Evolutionary conservation across 495 filamentous ascomycete genomes (phyloP).

Genomic region (Aspergillus ostianus): DNA sequence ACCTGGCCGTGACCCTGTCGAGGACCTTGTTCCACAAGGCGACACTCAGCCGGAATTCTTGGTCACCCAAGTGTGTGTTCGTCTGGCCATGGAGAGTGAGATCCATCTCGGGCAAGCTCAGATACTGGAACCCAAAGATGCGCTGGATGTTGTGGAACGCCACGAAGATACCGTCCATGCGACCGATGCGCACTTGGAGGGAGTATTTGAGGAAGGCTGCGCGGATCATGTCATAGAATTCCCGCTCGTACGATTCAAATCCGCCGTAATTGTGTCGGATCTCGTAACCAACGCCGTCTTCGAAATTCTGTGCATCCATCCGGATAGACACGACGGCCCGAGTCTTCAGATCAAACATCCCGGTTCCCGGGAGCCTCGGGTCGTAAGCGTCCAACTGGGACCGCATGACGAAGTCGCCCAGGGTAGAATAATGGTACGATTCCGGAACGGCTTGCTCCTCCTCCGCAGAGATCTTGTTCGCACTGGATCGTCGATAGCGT

Average conservation of each 20-base stretch:
- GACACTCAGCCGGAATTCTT: conserved; percentile 83
- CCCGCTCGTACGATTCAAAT: conserved; percentile 90
- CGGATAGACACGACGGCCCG: conserved; percentile 87
- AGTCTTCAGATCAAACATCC: conserved; percentile 97
- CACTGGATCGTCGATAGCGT: conserved; percentile 67
- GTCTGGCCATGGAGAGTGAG: conserved; percentile 70
- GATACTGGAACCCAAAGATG: conserved; percentile 97
- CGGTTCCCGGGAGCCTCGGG: conserved; percentile 78
- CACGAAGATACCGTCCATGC: conserved; percentile 99
- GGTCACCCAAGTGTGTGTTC: conserved; percentile 67
- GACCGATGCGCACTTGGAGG: conserved; percentile 89
- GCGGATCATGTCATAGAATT: conserved; percentile 96
- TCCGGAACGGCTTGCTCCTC: conserved; percentile 66
- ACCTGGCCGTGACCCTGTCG: conserved; percentile 69
- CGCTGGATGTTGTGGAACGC: conserved; percentile 93
- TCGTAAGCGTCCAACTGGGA: conserved; percentile 95
- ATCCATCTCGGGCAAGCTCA: conserved; percentile 86
- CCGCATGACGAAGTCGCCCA: conserved; percentile 91
- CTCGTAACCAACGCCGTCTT: conserved; percentile 83
- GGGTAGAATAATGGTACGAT: conserved; percentile 81
- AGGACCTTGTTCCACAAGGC: conserved; percentile 73
- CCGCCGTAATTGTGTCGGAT: conserved; percentile 69
- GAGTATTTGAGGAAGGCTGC: conserved; percentile 96
- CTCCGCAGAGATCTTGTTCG: conserved; percentile 60
- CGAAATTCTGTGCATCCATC: conserved; percentile 71